Conservation (phyloP, 129 eudicot species). For the Helianthus tuberosus region DNA sequence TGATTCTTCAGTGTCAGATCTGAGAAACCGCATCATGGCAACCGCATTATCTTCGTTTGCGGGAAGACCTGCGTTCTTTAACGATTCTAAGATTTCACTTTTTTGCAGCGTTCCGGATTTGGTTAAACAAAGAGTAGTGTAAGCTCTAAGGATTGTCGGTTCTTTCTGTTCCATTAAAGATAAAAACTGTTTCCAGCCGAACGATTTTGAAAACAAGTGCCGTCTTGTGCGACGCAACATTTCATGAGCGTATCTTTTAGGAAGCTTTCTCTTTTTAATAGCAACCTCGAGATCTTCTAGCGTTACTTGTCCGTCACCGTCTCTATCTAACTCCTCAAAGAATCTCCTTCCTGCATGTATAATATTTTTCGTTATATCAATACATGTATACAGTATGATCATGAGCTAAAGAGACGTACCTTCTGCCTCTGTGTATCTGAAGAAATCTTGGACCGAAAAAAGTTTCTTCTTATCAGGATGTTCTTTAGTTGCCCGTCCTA, state of each 20-base stretch:
- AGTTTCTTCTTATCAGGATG: constrained; percentile 92
- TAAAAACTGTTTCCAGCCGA: constrained; percentile 94
- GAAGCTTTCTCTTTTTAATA: constrained; percentile 83
- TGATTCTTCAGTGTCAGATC: constrained; percentile 83
- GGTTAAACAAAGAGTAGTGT: constrained; percentile 87
- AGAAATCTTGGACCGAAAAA: constrained; percentile 82
- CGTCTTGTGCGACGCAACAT: constrained; percentile 84
- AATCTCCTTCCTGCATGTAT: constrained; percentile 68
- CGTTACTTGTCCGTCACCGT: constrained; percentile 89
- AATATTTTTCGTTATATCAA: not conserved
- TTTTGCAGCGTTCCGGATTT: constrained; percentile 92
- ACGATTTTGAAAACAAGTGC: constrained; percentile 88
- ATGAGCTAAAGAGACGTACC: constrained; percentile 41
- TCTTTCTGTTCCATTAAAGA: constrained; percentile 97
- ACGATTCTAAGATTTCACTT: constrained; percentile 80
- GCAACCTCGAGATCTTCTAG: constrained; percentile 94
- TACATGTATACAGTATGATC: not conserved
- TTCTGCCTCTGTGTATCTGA: constrained; percentile 89
- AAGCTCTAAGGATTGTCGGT: constrained; percentile 93
- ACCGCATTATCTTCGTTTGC: constrained; percentile 98
- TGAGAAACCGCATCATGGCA: constrained; percentile 97
- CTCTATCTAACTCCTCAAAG: constrained; percentile 91
- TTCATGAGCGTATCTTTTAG: constrained; percentile 84
- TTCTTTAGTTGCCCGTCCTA: constrained; percentile 73
- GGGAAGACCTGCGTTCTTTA: constrained; percentile 91